A percentile compares a stretch with the other conserved stretches of the same genome.
These are phyloP conservation scores for Ajuga chamaepitys DNA, from an alignment of 257 asterid genomes.

Conservation along the genomic window DNA sequence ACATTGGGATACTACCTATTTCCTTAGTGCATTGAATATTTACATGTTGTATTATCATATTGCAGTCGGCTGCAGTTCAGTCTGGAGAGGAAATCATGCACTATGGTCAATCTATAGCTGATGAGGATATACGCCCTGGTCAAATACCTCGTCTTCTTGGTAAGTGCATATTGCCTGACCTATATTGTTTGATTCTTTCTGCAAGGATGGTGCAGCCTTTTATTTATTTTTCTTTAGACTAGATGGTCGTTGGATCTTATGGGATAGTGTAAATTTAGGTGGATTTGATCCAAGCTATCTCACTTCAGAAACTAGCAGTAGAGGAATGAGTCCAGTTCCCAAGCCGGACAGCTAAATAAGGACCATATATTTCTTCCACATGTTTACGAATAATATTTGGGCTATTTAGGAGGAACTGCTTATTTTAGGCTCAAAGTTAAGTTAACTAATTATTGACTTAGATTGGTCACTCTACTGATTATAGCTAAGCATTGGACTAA, in stretches of 20 bases:
- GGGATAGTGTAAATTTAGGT: not conserved
- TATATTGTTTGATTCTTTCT: not conserved
- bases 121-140: conserved; percentile 56
- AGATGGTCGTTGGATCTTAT: not conserved
- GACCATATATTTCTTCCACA: not conserved
- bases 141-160: conserved; percentile 97
- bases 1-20: not conserved
- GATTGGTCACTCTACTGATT: not conserved
- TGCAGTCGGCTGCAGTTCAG: conserved; percentile 76
- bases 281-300: not conserved
- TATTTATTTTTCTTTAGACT: not conserved
- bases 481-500: not conserved
- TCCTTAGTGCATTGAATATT: conserved; percentile 7
- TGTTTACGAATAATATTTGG: not conserved
- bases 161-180: conserved; percentile 26
- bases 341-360: not conserved
- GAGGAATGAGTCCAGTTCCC: not conserved
- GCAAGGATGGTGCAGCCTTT: not conserved
- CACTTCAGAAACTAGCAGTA: not conserved
- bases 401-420: not conserved
- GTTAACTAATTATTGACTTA: not conserved
- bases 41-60: conserved; percentile 12
- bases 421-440: not conserved
- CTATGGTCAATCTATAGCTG: conserved; percentile 67
- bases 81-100: conserved; percentile 73